Evolutionary conservation across 2,329 filamentous ascomycete species (phyloP), one percentile per base, ranked within the genome.

Genomic region (Talaromyces sp.): DNA sequence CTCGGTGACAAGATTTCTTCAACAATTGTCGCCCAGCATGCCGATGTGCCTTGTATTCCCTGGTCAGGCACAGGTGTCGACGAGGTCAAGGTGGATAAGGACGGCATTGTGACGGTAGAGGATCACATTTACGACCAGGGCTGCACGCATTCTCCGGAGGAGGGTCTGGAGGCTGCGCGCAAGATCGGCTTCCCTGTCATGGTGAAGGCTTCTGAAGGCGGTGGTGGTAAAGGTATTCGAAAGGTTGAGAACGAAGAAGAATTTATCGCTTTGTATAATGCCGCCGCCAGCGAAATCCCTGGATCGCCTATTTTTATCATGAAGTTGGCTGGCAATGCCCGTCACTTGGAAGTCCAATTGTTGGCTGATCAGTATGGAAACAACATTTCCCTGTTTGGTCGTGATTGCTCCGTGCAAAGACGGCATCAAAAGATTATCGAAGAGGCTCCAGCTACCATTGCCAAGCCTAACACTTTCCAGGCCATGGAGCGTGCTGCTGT

Each of bases 281-380:
- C 93, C 53, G 95, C 96, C 25, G 93, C 95, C 5, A 96, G 89
- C 77, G 96, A 99, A 78, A 98, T 99, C 68, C 96, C 95, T 11
- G 96, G 96, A 55, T 99, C 95, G 32, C 95, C 96, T 68, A 99
- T 99, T 79, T 99, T 99, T 85, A 96, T 99, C 81, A 99, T 99
- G 95, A 97, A 99, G 86, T 83, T 99, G 65, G 95, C 95, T 56
- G 95, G 93, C 69, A 96, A 96, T 74, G 95, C 95, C 47, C 85
- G 95, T 69, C 95, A 99, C 84, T 82, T 99, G 80, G 95, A 99
- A 79, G 96, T 99, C 62, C 95, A 99, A 81, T 83, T 99, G 67
- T 84, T 99, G 59, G 96, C 95, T 66, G 96, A 99, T 82, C 92
- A 99, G 84, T 99, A 99, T 77, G 95, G 96, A 73, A 97, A 99